Evolutionary conservation across 2,329 filamentous ascomycete genomes (phyloP), one percentile per base, ranked within the genome.

Genomic region (Neonectria neomacrospora): DNA sequence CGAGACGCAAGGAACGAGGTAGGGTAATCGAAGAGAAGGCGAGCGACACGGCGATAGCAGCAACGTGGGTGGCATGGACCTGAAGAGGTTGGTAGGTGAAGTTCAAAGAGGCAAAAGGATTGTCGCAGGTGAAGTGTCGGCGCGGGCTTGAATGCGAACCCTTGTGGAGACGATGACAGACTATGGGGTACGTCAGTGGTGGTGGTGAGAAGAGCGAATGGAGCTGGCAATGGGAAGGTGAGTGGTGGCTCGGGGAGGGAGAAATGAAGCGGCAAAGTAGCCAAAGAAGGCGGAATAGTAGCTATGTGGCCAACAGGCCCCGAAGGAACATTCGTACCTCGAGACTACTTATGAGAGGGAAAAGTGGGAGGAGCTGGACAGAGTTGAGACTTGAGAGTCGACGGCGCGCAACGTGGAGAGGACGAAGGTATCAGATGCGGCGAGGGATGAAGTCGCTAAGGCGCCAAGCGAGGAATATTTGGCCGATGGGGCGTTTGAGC

Each of bases 391-490:
- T 54, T 37, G 50, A 59, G 51, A 32, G 55, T 60, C 20, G 11
- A 54, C 48, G 44, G 61, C 47, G 50, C 44, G 45, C 56, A 59
- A 63, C 50, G 55, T 63, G 54, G 54, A 62, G 39, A 62, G 54
- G 37, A 61, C 51, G 57, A 64, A 63, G 60, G 62, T 61, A 71
- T 63, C 54, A 57, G 53, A 54, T 64, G 62, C 67, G 55, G 58
- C 66, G 61, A 69, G 64, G 61, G 54, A 61, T 65, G 56, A 57
- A 52, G 61, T 63, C 64, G 61, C 69, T 67, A 71, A 58, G 57
- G 64, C 63, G 67, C 68, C 65, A 73, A 73, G 68, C 58, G 64
- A 71, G 67, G 63, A 67, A 63, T 73, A 73, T 73, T 73, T 73
- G 71, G 64, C 67, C 61, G 67, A 67, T 72, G 70, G 70, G 66